Evolutionary conservation across 2,329 filamentous ascomycete species (phyloP), one percentile per base, ranked within the genome.

Genomic region (Arthrobotrys entomopaga): DNA sequence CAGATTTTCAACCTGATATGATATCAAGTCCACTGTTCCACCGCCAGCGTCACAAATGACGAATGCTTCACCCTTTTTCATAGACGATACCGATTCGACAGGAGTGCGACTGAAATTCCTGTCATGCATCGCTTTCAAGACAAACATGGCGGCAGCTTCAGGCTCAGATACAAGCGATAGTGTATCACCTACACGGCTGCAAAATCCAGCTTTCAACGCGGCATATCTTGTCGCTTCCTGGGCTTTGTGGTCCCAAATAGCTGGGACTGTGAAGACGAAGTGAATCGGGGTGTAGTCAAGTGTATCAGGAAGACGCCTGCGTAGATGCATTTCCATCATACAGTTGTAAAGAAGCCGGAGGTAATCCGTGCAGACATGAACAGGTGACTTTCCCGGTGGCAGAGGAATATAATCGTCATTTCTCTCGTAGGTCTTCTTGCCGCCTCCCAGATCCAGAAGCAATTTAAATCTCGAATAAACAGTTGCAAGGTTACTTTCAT

Each of bases 21-120:
- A 76, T 13, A 70, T 61, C 15, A 77, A 53, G 16, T 77, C 76
- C 2, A 77, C 76, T 1, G 76, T 77, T 16, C 76, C 76, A 7
- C 76, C 76, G 22, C 76, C 76, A 19, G 76, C 73, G 29, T 77
- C 77, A 26, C 77, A 77, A 34, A 77, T 63, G 19, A 77, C 50
- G 7, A 77, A 71, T 7, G 43, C 52, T n/a, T 77, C 69, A 11
- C 65, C 67, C 3, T 49, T 46, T 22, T 69, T 20, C 11, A 65
- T 19, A 0, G 53, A 49, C 16, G 43, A 29, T 19, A 66, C 3
- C 7, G 20, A 29, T 29, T 8, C 34, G 15, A 24, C 59, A 0
- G 40, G 24, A 6, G 49, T 53, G 2, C 58, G 26, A 10, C 29
- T 46, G 26, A 46, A 50, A 43, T 60, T 67, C 16, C n/a, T 22